These are phyloP conservation scores for Striga hermonthica DNA, from an alignment of 305 asterid species.

Conservation along the genomic window DNA sequence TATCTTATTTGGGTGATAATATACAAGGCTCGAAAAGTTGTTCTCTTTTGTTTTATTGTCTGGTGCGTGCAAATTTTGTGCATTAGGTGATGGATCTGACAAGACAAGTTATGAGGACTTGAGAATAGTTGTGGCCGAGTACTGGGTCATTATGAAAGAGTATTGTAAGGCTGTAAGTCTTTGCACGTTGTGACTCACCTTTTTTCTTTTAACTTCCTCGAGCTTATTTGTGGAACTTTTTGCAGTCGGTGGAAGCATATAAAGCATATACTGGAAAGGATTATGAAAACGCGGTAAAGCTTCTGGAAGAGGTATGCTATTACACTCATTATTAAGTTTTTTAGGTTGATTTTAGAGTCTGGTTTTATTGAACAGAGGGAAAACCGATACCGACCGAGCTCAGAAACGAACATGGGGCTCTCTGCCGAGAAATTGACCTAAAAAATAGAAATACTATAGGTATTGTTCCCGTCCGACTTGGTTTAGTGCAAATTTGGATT, in stretches of 20 bases:
- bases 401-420: too few species aligned
- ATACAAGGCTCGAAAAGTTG: too few species aligned
- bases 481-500: too few species aligned
- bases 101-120: constrained; percentile 52
- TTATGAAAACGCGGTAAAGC: constrained; percentile 38
- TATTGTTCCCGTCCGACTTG: too few species aligned
- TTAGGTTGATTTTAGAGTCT: too few species aligned
- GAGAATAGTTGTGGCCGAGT: constrained; percentile 54
- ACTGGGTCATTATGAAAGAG: constrained; percentile 62
- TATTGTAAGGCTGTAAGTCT: constrained; percentile 65
- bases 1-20: too few species aligned
- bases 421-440: too few species aligned
- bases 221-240: constrained; percentile 19
- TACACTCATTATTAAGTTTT: constrained; percentile 14
- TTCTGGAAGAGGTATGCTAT: constrained; percentile 56
- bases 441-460: too few species aligned
- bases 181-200: neutral
- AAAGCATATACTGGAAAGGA: constrained; percentile 40
- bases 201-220: constrained; percentile 12
- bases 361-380: too few species aligned
- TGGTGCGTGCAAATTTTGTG: constrained; percentile 25
- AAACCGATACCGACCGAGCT: too few species aligned
- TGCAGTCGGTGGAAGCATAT: constrained; percentile 79
- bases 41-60: neutral
- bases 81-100: constrained; percentile 47